These are phyloP conservation scores for Laguncularia racemosa DNA, from an alignment of 345 rosid species.

Conservation along the genomic window DNA sequence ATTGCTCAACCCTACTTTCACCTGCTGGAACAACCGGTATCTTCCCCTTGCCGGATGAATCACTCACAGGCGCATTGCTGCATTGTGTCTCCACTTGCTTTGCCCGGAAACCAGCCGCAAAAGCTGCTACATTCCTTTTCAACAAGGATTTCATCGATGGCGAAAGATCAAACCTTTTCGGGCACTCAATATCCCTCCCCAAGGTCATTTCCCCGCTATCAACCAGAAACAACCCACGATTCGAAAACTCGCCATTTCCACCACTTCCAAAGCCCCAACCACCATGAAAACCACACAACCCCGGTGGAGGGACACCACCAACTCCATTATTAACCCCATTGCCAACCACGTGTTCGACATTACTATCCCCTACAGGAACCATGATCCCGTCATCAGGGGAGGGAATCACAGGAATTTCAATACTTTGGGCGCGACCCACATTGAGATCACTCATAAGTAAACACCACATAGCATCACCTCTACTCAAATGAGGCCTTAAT, in stretches of 20 bases:
- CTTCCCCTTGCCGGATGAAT: constrained; percentile 22
- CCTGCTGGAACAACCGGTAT: constrained; percentile 16
- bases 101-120: constrained; percentile 86
- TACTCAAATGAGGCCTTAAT: constrained; percentile 68
- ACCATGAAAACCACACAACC: constrained; percentile 69
- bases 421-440: constrained; percentile 64
- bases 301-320: constrained; percentile 45
- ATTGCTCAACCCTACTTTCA: constrained; percentile 26
- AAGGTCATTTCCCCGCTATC: constrained; percentile 32
- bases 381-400: constrained; percentile 18
- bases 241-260: constrained; percentile 44
- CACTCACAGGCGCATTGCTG: constrained; percentile 22
- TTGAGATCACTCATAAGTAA: constrained; percentile 88
- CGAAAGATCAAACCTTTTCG: constrained; percentile 81
- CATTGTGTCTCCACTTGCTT: constrained; percentile 44
- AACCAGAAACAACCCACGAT: constrained; percentile 36
- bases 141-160: constrained; percentile 76
- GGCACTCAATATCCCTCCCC: constrained; percentile 72
- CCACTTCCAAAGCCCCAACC: constrained; percentile 81
- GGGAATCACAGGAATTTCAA: constrained; percentile 44
- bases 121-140: constrained; percentile 79
- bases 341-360: constrained; percentile 27
- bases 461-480: constrained; percentile 98
- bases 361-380: constrained; percentile 14
- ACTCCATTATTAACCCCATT: constrained; percentile 32